A percentile compares a stretch with the other conserved stretches of the same genome.
Evolutionary conservation across 345 rosid species (phyloP).

Genomic region (Eucalyptus sp.): DNA sequence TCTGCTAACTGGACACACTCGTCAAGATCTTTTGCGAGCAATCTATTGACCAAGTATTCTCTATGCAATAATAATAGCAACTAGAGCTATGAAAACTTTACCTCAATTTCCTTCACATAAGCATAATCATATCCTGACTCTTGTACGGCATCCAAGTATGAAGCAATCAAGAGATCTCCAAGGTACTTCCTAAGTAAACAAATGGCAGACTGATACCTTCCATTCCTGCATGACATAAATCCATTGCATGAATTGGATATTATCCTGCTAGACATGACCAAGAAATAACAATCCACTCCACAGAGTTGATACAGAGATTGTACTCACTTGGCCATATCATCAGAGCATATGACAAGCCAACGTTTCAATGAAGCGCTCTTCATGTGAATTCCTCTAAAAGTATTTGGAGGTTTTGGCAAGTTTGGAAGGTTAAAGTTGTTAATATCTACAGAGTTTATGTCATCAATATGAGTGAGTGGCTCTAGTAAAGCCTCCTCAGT

Average conservation of each 20-base stretch:
- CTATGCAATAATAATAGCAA: background rate
- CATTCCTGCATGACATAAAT: slow-evolving; percentile 26
- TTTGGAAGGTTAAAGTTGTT: slow-evolving; percentile 50
- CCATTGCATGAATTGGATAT: background rate
- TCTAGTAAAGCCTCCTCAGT: slow-evolving; percentile 35
- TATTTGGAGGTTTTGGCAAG: slow-evolving; percentile 72
- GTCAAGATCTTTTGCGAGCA: background rate
- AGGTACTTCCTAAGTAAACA: slow-evolving; percentile 85
- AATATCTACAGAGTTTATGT: slow-evolving; percentile 38
- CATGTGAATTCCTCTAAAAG: slow-evolving; percentile 73
- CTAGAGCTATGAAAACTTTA: slow-evolving; percentile 1
- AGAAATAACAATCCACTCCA: background rate
- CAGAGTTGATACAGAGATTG: background rate
- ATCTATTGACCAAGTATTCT: background rate
- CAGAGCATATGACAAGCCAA: slow-evolving; percentile 86
- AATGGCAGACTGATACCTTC: slow-evolving; percentile 32
- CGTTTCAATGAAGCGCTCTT: slow-evolving; percentile 57
- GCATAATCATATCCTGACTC: slow-evolving; percentile 72
- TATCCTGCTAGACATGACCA: background rate
- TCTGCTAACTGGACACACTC: background rate
- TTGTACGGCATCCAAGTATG: slow-evolving; percentile 50
- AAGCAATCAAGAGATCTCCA: slow-evolving; percentile 77
- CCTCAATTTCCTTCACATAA: slow-evolving; percentile 91
- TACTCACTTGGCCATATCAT: slow-evolving; percentile 67
- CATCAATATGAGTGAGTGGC: slow-evolving; percentile 48